Evolutionary conservation across 75 land plant genomes (phyloP), one percentile per base, ranked within the genome.

Genomic region (Picea glauca): DNA sequence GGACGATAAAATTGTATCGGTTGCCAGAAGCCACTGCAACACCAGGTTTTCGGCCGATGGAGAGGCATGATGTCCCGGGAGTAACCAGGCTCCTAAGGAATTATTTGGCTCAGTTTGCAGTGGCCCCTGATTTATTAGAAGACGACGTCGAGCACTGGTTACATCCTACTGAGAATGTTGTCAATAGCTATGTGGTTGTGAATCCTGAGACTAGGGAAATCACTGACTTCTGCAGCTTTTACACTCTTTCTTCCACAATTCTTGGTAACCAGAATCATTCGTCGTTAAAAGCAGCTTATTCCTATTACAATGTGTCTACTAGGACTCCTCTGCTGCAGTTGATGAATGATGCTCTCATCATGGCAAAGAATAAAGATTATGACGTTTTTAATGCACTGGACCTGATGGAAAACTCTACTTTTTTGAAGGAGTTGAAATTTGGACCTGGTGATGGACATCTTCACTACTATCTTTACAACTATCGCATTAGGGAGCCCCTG

Each of bases 361-460:
- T 86, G 59, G 82, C 87, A 13, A 86, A 86, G 70, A 38, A 60
- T 32, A 30, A 70, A 54, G 85, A 79, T 13, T 80, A 79, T 62
- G 87, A 86, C 64, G 87, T 86, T 13, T 86, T 86, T 65, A 86
- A 86, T 79, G 87, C 86, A 30, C 82, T 86, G 50, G 82, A 86
- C 68, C 77, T 83, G 57, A 86, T 86, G 87, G 82, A 84, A 15
- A 85, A 86, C 66, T 78, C 72, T 63, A 57, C 64, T 20, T 79
- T 86, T 62, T 60, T 83, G 20, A 80, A 83, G 79, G 86, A 84
- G 76, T 50, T 86, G 60, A 86, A 86, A 62, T 86, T 86, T 43
- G 84, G 80, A 26, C 86, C 86, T 15, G 85, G 87, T 5, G 85
- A 86, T 80, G 87, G 87, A 3, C 79, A 86, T 35, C 86, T 86